Evolutionary conservation across 2,329 filamentous ascomycete genomes (phyloP).

Genomic region (Paraphaeosphaeria minitans): DNA sequence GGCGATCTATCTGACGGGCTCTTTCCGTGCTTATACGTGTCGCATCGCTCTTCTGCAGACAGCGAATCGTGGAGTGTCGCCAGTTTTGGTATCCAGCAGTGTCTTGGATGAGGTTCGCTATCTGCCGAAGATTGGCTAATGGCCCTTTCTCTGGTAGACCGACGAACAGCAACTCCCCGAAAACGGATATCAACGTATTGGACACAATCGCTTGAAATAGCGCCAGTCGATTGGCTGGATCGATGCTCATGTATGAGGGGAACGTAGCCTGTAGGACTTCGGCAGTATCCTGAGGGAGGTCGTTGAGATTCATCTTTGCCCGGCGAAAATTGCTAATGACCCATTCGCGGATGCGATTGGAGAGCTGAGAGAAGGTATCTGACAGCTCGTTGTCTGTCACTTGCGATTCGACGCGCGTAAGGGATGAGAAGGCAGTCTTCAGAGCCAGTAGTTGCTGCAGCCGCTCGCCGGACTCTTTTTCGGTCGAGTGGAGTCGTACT

Average conservation of each 20-base stretch:
- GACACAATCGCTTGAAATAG: constrained; percentile 42
- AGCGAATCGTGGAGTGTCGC: constrained; percentile 36
- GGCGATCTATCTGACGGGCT: constrained; percentile 21
- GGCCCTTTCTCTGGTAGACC: constrained; percentile 33
- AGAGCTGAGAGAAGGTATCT: constrained; percentile 65
- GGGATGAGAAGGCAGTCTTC: constrained; percentile 73
- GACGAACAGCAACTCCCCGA: constrained; percentile 31
- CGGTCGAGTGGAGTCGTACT: constrained; percentile 44
- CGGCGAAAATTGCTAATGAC: constrained; percentile 71
- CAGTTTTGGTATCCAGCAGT: constrained; percentile 32
- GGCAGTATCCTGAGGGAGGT: constrained; percentile 23
- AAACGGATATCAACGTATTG: constrained; percentile 32
- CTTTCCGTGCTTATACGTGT: constrained; percentile 15
- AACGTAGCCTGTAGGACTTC: constrained; percentile 24
- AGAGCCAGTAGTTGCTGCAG: constrained; percentile 67
- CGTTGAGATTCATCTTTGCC: constrained; percentile 54
- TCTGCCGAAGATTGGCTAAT: constrained; percentile 21
- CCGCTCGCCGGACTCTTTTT: constrained; percentile 62
- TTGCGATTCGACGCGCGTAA: constrained; percentile 65
- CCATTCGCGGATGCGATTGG: constrained; percentile 76
- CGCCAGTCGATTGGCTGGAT: constrained; percentile 32
- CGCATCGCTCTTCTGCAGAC: constrained; percentile 25
- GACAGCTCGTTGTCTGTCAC: constrained; percentile 69
- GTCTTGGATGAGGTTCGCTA: constrained; percentile 26
- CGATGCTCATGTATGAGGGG: constrained; percentile 19